Conservation (phyloP, 2,329 filamentous ascomycete species). For the Chaetomiaceae sp. region DNA sequence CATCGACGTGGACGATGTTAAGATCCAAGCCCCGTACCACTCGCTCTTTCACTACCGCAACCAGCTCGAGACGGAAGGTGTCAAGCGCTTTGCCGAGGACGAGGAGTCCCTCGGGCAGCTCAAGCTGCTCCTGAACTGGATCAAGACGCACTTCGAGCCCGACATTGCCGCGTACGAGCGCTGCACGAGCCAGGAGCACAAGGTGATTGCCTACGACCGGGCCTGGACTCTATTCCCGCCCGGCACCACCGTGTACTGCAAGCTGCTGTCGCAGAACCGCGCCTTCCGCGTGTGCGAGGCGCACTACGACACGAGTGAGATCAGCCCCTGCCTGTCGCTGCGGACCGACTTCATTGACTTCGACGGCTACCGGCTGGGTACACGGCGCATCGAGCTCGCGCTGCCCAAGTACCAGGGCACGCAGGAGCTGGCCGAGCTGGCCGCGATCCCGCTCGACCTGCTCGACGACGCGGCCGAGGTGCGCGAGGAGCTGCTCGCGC, state of each 20-base stretch:
- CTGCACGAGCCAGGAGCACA: slow-evolving; percentile 22
- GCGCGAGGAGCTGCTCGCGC: slow-evolving; percentile 23
- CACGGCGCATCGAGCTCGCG: slow-evolving; percentile 21
- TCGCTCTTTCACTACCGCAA: slow-evolving; percentile 27
- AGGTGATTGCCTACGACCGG: slow-evolving; percentile 21
- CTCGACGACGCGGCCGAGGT: slow-evolving; percentile 24
- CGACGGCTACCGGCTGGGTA: slow-evolving; percentile 31
- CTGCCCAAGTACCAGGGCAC: slow-evolving; percentile 27
- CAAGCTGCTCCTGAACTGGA: slow-evolving; percentile 27
- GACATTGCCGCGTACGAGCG: slow-evolving; percentile 26
- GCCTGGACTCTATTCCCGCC: slow-evolving; percentile 22
- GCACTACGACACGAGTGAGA: slow-evolving; percentile 23
- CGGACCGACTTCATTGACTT: slow-evolving; percentile 29
- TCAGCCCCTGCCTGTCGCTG: slow-evolving; percentile 19
- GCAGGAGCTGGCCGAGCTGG: slow-evolving; percentile 26
- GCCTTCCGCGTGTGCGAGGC: slow-evolving; percentile 17
- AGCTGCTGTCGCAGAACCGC: slow-evolving; percentile 20
- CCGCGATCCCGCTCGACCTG: slow-evolving; percentile 27
- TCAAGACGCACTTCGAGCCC: slow-evolving; percentile 27
- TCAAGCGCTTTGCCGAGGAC: slow-evolving; percentile 26
- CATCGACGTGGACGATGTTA: slow-evolving; percentile 25
- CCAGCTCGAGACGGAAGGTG: slow-evolving; percentile 24
- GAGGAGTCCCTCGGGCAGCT: slow-evolving; percentile 24
- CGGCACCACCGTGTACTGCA: slow-evolving; percentile 17
- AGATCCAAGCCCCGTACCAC: slow-evolving; percentile 25